Evolutionary conservation across 345 rosid genomes (phyloP), one percentile per base, ranked within the genome.

Genomic region (Gynandropsis gynandra): DNA sequence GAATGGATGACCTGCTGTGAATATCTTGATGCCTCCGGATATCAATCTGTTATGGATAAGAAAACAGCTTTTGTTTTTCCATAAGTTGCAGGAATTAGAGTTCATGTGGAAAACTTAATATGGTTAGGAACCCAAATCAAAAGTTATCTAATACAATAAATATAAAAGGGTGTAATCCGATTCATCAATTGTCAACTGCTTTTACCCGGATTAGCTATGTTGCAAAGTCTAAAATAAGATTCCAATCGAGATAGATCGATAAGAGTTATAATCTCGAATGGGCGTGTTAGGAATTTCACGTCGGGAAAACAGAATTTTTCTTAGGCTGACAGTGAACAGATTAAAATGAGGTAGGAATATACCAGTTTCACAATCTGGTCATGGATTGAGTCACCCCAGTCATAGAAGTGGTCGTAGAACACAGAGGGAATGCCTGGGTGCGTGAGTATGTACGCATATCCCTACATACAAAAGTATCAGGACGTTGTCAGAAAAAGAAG

Each of bases 341-440:
- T 16, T 17, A 29, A 64, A 37, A 15, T 13, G 40, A 49, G 44
- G 3, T 7, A 10, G 0, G 16, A 10, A 33, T 56, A 0, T 76
- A 83, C 97, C 80, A 86, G 62, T 74, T 83, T 76, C 53, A 72
- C 87, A 69, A 88, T 77, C 67, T 88, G 87, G 60, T 80, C 79
- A 31, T 75, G 97, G 27, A 36, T 52, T 17, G 90, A 64, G 63
- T 67, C 63, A 37, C 83, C 89, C 92, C 89, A 88, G 34, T 82
- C 87, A 19, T 68, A 85, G 44, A 82, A 82, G 58, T 88, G 95
- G 65, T 88, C 97, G 21, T 89, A 83, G 65, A 89, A 86, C 16
- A 89, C 94, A 4, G 78, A 17, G 0, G 97, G 95, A n/a, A 85
- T 80, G 49, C 95, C 92, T 1, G 97, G 97, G 68, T 89, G 97